Evolutionary conservation across 306 rosid genomes (phyloP), one percentile per base, ranked within the genome.

Genomic region (Corylus avellana): DNA sequence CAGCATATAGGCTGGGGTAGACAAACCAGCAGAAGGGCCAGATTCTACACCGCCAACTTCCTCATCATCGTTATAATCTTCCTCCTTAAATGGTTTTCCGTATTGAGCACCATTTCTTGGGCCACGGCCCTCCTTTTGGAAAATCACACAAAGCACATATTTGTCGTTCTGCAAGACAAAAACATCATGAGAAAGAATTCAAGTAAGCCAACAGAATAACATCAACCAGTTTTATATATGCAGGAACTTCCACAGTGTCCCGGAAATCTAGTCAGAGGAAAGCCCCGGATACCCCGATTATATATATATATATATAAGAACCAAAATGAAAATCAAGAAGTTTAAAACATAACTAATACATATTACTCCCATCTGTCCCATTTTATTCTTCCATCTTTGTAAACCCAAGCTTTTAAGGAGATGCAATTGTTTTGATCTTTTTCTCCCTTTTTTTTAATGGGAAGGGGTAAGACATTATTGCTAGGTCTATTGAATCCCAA

Each of bases 31-130:
- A 46, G 53, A 59, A 56, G 73, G 72, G 55, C 44, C 53, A 29
- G 77, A 54, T 68, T 84, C 92, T 18, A 27, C 63, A 71, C 74
- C 37, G 39, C 69, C 81, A 14, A 71, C 84, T 67, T 75, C 90
- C 73, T 87, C 92, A 2, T 82, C 77, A 53, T 79, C 86, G 7
- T 79, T 79, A 94, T 92, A 92, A 9, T 92, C 92, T 72, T 90
- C 92, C 72, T 92, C 96, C 18, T 70, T 85, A 82, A 85, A 92
- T 17, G 89, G 91, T 75, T 75, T 87, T 48, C 88, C 91, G 80
- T 92, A 90, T 58, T 89, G 91, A 11, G 91, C 93, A 62, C 90
- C 89, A 49, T 82, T 90, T 73, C 84, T 84, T 42, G 93, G 97
- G 55, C 98, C 98, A 50, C 12, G 87, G 67, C 97, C 98, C 27